Base-by-base conservation (phyloP, 345 rosid genomes). In the Melaleuca alternifolia region DNA sequence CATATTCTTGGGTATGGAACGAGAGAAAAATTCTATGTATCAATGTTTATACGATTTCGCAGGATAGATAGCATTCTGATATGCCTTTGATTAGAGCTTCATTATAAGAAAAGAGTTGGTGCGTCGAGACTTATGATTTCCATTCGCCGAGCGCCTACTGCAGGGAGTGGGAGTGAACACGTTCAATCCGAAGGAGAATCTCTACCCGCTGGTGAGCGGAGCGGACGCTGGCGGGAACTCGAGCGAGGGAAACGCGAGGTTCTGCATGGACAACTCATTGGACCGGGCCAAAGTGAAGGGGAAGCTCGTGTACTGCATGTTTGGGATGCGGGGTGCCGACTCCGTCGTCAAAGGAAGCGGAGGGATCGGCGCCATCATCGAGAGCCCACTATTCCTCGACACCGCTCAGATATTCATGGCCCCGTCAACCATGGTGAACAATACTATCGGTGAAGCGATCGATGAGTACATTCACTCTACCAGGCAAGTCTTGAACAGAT, bases 381-480 rank as follows among this genome's bases (percentile, higher is more conserved):
- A 89, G 28, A 93, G 91, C 84, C 89, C 53, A 44, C 90, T 76
- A 48, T 93, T 82, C 89, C 96, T 97, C 77, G 98, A 97, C 88
- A 88, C 92, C 81, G 98, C 99, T 50, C 91, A 89, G 83, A 90
- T 97, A 83, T 97, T 89, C 90, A 97, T 96, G 98, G 92, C 95
- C 54, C 97, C 98, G 0, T 94, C 91, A 20, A 94, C 99, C 6
- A 54, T 93, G 92, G 97, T 96, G 83, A 95, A 94, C 86, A 82
- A 2, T 88, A 91, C 94, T 51, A 88, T 83, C 28, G 97, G 97
- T 10, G 87, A 88, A 50, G 50, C 82, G 77, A 89, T 97, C 62
- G 56, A 93, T 50, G 9, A 86, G 18, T 96, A 95, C 86, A 94
- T 97, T 86, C 94, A 94, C 87, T 90, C 96, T 81, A 89, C 98